Conservation (phyloP, 2,329 filamentous ascomycete species). For the Cordyceps cateniannulata region DNA sequence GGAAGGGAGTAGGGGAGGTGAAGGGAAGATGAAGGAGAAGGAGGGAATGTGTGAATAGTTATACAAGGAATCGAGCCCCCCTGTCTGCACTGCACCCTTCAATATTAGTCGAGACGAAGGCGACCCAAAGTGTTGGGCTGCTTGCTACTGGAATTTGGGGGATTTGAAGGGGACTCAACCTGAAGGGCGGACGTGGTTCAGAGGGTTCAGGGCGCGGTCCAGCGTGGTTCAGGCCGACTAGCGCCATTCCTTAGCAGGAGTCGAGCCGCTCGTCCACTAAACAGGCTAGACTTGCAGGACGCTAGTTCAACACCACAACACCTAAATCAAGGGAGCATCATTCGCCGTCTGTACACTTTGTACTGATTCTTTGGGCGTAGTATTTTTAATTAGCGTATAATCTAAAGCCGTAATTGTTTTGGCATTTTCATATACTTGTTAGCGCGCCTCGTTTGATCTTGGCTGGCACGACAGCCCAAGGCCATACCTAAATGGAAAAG, state of each 20-base stretch:
- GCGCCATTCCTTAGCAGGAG: neutral
- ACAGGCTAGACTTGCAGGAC: slow-evolving; percentile 7
- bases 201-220: neutral
- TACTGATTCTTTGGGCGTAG: no score
- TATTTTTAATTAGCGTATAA: no score
- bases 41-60: slow-evolving; percentile 10
- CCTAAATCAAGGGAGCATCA: neutral
- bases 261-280: neutral
- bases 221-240: neutral
- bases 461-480: neutral
- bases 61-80: slow-evolving; percentile 1
- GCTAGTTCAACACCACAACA: neutral
- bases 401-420: neutral
- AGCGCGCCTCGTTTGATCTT: neutral
- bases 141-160: slow-evolving; percentile 1
- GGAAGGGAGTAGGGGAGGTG: neutral
- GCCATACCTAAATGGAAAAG: neutral
- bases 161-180: neutral
- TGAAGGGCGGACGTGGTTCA: neutral
- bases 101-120: no score
- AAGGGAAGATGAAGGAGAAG: neutral
- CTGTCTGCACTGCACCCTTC: no score
- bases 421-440: neutral
- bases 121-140: slow-evolving; percentile 4
- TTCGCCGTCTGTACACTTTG: neutral